Evolutionary conservation across 2,329 filamentous ascomycete species (phyloP).

Genomic region (Calonectria pteridis): DNA sequence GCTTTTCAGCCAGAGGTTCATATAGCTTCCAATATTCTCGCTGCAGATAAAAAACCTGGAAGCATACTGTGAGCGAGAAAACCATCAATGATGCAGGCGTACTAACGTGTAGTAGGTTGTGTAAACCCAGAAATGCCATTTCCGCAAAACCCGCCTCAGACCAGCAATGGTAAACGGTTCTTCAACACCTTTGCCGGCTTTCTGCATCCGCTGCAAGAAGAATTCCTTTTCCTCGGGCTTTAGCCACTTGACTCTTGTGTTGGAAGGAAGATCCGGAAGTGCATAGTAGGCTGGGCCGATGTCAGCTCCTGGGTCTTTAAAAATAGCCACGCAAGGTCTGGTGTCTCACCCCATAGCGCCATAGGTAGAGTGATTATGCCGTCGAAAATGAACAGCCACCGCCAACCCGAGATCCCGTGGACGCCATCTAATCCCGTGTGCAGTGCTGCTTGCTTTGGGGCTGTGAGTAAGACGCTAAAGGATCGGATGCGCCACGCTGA

Average conservation of each 20-base stretch:
- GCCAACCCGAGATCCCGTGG: slow-evolving; percentile 4
- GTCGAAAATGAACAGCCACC: slow-evolving; percentile 9
- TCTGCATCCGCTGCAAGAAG: background rate
- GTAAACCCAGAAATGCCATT: slow-evolving; percentile 2
- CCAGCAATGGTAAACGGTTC: background rate
- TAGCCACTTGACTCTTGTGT: background rate
- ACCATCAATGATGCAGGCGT: background rate
- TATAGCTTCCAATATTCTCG: background rate
- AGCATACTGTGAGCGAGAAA: background rate
- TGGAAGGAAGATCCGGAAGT: background rate
- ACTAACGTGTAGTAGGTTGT: background rate
- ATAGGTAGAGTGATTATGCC: background rate
- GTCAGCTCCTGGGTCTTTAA: background rate
- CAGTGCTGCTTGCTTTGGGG: slow-evolving; percentile 1
- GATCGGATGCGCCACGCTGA: background rate
- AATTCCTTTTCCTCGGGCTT: slow-evolving; percentile 1
- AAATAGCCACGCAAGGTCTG: background rate
- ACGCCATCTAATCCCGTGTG: background rate
- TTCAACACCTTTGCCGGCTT: background rate
- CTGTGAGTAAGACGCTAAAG: slow-evolving; percentile 1
- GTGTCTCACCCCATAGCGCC: background rate
- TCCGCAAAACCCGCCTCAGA: background rate
- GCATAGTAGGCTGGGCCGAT: background rate
- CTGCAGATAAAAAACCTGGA: background rate
- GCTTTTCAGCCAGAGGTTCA: slow-evolving; percentile 2